Conservation (phyloP, 805 yeast species). For the Ogataea degrootiae region DNA sequence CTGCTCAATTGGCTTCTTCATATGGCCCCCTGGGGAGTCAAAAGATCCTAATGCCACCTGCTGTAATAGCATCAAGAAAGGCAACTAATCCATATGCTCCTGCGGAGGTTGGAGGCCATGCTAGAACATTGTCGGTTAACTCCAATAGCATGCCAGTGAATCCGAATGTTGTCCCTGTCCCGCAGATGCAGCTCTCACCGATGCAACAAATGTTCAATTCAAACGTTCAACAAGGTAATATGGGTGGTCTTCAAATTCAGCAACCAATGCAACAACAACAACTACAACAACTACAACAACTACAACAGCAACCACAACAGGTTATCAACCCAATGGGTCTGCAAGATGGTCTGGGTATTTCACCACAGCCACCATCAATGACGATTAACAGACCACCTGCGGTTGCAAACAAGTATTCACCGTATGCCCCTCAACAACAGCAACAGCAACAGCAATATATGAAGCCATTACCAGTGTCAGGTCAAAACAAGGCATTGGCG, state of each 20-base stretch:
- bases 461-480: neutral
- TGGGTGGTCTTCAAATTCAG: conserved; percentile 1
- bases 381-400: conserved; percentile 1
- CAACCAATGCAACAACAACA: conserved; percentile 3
- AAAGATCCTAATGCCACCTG: neutral
- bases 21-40: neutral
- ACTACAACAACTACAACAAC: no score
- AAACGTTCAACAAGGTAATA: neutral
- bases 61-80: conserved; percentile 5
- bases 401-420: conserved; percentile 12
- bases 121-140: conserved; percentile 20
- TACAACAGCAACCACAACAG: no score
- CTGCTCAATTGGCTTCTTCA: neutral
- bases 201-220: conserved; percentile 14
- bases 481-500: conserved; percentile 6
- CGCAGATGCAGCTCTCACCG: conserved; percentile 18
- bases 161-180: conserved; percentile 28
- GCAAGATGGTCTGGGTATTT: neutral
- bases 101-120: conserved; percentile 27
- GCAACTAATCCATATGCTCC: conserved; percentile 30
- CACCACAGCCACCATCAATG: neutral
- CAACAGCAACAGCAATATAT: neutral
- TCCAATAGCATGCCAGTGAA: conserved; percentile 18
- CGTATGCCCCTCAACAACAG: conserved; percentile 10
- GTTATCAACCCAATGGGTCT: neutral